Evolutionary conservation across 768 basidiomycete genomes (phyloP).

Genomic region (Chalciporus piperatus): DNA sequence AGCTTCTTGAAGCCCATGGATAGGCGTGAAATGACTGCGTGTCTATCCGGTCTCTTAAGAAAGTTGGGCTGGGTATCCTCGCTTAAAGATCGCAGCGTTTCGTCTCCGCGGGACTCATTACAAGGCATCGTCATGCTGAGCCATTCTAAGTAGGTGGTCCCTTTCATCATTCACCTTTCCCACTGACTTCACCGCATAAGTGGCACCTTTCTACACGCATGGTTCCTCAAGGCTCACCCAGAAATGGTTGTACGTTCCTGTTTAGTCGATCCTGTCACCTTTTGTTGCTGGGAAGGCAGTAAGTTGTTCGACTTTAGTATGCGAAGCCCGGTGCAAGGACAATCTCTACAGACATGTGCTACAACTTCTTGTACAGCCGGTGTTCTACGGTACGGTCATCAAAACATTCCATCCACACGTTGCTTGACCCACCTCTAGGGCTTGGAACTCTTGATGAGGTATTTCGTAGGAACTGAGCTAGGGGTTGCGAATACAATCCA

Average conservation of each 20-base stretch:
- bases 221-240: slow-evolving; percentile 82
- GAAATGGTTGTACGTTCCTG: slow-evolving; percentile 70
- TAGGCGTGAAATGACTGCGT: slow-evolving; percentile 55
- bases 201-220: slow-evolving; percentile 82
- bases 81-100: slow-evolving; percentile 13
- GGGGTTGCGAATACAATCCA: slow-evolving; percentile 85
- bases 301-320: slow-evolving; percentile 22
- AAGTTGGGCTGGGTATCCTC: slow-evolving; percentile 62
- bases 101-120: slow-evolving; percentile 2
- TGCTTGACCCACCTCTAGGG: slow-evolving; percentile 43
- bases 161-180: not conserved
- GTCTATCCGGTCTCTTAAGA: slow-evolving; percentile 54
- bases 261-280: slow-evolving; percentile 88
- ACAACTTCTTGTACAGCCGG: slow-evolving; percentile 81
- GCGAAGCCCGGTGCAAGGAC: not conserved
- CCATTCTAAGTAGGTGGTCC: slow-evolving; percentile 76
- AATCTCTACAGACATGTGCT: slow-evolving; percentile 67
- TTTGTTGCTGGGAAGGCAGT: slow-evolving; percentile 96
- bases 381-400: slow-evolving; percentile 51
- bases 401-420: slow-evolving; percentile 1
- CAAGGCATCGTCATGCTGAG: slow-evolving; percentile 75
- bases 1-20: slow-evolving; percentile 68
- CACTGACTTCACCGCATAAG: slow-evolving; percentile 32
- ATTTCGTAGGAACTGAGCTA: slow-evolving; percentile 84
- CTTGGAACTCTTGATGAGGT: slow-evolving; percentile 77